These are phyloP conservation scores for Trematosphaeria pertusa DNA, from an alignment of 2,329 filamentous ascomycete species.

Conservation along the genomic window DNA sequence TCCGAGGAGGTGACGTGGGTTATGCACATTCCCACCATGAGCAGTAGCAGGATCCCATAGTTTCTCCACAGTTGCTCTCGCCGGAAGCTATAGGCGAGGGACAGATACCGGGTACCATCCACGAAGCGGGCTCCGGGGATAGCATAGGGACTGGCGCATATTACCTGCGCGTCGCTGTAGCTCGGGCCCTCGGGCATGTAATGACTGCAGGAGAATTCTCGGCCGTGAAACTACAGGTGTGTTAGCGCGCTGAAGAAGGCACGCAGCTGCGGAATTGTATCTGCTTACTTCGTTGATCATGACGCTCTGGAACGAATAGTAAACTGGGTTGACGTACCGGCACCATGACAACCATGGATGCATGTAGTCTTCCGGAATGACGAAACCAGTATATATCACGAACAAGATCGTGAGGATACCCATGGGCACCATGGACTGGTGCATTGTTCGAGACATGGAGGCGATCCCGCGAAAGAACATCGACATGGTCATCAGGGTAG, in stretches of 20 bases:
- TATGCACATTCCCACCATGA: not conserved
- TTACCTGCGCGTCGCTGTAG: too few relatives aligned
- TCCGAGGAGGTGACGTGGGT: not conserved
- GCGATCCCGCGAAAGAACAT: conserved; percentile 80
- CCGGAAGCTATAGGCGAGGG: too few relatives aligned
- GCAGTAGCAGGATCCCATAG: not conserved
- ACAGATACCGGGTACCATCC: too few relatives aligned
- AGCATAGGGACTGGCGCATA: too few relatives aligned
- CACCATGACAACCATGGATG: conserved; percentile 79
- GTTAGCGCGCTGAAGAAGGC: not conserved
- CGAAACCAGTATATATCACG: conserved; percentile 69
- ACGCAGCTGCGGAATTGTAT: not conserved
- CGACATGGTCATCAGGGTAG: conserved; percentile 74
- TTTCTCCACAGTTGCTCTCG: conserved; percentile 73
- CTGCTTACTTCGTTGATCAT: conserved; percentile 71
- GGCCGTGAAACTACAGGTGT: not conserved
- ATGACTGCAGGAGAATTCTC: not conserved
- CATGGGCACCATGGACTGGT: conserved; percentile 59
- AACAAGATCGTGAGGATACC: conserved; percentile 64
- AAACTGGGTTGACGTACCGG: conserved; percentile 75
- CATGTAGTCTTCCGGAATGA: conserved; percentile 64
- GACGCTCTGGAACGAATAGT: conserved; percentile 76
- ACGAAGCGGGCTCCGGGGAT: too few relatives aligned
- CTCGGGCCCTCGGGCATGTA: too few relatives aligned
- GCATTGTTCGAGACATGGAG: conserved; percentile 68